phyloP scores from a whole-genome alignment of 495 filamentous ascomycete species.

The Emericellopsis terricola region DNA sequence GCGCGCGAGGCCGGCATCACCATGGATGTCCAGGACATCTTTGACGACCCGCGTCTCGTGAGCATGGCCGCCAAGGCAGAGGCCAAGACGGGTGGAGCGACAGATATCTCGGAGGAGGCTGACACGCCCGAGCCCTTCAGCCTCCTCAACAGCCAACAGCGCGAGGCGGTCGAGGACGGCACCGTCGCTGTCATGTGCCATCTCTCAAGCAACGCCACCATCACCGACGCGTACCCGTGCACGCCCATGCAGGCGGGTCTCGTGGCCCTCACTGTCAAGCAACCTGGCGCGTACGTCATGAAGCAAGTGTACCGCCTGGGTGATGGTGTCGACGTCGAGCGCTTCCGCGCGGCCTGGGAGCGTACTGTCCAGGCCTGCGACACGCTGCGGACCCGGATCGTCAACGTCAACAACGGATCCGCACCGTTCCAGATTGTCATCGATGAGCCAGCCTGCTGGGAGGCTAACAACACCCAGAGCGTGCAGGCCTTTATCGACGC shows the following conservation, averaged over 20 bases:
- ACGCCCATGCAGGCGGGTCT: constrained; percentile 40
- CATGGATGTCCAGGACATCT: constrained; percentile 7
- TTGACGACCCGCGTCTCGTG: constrained; percentile 1
- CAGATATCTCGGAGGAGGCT: not conserved
- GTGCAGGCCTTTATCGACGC: not conserved
- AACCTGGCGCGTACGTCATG: not conserved
- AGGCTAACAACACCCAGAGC: not conserved
- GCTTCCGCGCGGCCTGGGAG: not conserved
- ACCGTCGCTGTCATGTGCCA: not conserved
- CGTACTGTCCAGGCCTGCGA: not conserved
- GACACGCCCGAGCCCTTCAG: not conserved
- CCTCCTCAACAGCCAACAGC: not conserved
- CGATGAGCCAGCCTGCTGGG: not conserved
- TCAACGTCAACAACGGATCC: not conserved
- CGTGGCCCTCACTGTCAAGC: not conserved
- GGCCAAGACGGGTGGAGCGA: not conserved
- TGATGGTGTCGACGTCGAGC: not conserved
- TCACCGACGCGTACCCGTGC: constrained; percentile 38
- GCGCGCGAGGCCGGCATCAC: constrained; percentile 5
- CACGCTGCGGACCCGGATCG: not conserved
- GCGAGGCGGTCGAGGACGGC: not conserved
- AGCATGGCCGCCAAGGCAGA: not conserved
- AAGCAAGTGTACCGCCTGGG: not conserved
- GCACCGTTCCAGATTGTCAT: constrained; percentile 11
- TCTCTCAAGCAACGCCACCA: not conserved